Percentiles rank a stretch among this genome's conserved stretches.
Conservation (phyloP, 805 yeast genomes). For the Kluyveromyces lactis region DNA sequence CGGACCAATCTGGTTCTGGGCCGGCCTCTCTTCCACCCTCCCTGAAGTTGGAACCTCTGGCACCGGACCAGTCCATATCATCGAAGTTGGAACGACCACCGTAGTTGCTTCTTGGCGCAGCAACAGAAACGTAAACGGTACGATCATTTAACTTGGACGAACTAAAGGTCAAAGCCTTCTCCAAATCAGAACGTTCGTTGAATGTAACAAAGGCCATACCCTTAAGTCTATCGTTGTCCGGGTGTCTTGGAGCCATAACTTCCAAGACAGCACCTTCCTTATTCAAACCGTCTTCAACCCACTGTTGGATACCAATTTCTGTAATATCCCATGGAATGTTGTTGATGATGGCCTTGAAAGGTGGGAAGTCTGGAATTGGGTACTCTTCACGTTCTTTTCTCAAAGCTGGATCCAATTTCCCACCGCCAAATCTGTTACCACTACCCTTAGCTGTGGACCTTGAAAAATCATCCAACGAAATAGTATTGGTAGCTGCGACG, state of each 20-base stretch:
- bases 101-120: constrained; percentile 51
- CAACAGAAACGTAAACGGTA: constrained; percentile 66
- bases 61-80: constrained; percentile 23
- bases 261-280: constrained; percentile 51
- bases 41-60: constrained; percentile 27
- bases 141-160: constrained; percentile 68
- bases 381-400: constrained; percentile 49
- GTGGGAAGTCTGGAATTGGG: constrained; percentile 87
- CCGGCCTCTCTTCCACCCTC: constrained; percentile 35
- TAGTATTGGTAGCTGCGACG: constrained; percentile 19
- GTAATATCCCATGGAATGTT: constrained; percentile 77
- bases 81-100: constrained; percentile 29
- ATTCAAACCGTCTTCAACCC: constrained; percentile 47
- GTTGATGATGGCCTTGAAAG: constrained; percentile 81
- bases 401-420: constrained; percentile 33
- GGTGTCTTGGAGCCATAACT: constrained; percentile 67
- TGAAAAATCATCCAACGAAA: constrained; percentile 24
- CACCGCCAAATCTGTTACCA: constrained; percentile 13
- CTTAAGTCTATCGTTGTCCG: constrained; percentile 57
- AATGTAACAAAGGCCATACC: constrained; percentile 88
- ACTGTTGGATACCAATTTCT: constrained; percentile 55
- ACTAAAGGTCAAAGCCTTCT: constrained; percentile 59
- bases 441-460: constrained; percentile 20
- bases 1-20: constrained; percentile 41
- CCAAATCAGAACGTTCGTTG: constrained; percentile 68